Evolutionary conservation across 192 early-diverging fungal species (phyloP), one percentile per base, ranked within the genome.

Genomic region (Chytriomyces hyalinus): DNA sequence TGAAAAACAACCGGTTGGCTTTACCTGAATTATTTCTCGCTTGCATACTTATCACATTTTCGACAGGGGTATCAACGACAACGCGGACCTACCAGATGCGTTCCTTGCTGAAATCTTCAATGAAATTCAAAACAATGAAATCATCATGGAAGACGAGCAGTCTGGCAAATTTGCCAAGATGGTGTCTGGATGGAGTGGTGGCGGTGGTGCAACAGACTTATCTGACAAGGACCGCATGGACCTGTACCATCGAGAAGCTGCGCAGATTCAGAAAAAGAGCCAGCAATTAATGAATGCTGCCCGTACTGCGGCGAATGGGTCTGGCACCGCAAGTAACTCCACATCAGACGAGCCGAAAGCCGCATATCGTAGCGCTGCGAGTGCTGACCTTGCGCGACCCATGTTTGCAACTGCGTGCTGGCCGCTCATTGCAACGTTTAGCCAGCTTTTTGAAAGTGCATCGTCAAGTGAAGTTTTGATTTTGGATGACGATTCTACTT

Each of bases 71-170:
- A 94, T 96, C 82, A 92, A 96, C 82, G 96, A 95, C 79, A 91
- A 93, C 72, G 80, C 79, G 8, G 91, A 96, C 82, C 81, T 98
- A 61, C 89, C 92, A 11, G 83, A 86, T 45, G 91, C 90, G 66
- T 88, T 91, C 63, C 84, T 97, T n/a, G 81, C 76, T 24, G 75
- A 65, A 2, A 94, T 96, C 51, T 98, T 90, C 79, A 91, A 97
- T 61, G 90, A 97, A 72, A 94, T 98, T 48, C 81, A 78, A 47
- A 64, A 49, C 11, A 90, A 96, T 71, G 96, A 98, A 84, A 98
- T 98, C 79, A 93, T 93, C 66, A 90, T 98, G 89, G 94, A 96
- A 71, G 95, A 96, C 72, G 95, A 98, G 67, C 90, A 89, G 13
- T 90, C 90, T 3, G 86, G 78, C 45, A 84, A 86, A 61, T 62